A percentile compares a stretch with the other conserved stretches of the same genome.
Conservation (phyloP, 805 yeast species). For the Cyberlindnera suaveolens region DNA sequence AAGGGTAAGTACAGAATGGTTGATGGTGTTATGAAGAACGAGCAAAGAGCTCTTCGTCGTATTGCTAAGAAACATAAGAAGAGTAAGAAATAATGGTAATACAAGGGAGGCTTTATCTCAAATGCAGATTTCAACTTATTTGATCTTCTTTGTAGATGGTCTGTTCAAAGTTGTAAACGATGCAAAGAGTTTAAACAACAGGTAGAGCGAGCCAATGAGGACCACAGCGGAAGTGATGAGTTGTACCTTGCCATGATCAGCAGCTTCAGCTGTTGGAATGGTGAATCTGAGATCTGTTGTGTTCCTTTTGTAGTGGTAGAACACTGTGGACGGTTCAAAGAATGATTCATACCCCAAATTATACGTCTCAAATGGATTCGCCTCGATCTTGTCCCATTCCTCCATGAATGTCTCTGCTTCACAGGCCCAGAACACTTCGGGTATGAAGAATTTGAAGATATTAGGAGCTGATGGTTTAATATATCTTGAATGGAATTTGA, state of each 20-base stretch:
- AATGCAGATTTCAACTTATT: background rate
- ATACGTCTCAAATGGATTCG: slow-evolving; percentile 34
- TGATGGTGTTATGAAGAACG: slow-evolving; percentile 97
- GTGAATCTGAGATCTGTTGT: slow-evolving; percentile 15
- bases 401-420: slow-evolving; percentile 25
- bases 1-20: slow-evolving; percentile 99
- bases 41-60: slow-evolving; percentile 86
- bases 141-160: background rate
- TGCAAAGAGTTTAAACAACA: slow-evolving; percentile 23
- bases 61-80: slow-evolving; percentile 84
- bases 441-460: slow-evolving; percentile 26
- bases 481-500: slow-evolving; percentile 49
- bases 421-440: slow-evolving; percentile 47
- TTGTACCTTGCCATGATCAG: slow-evolving; percentile 28
- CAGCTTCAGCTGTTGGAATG: slow-evolving; percentile 38
- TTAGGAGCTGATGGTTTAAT: slow-evolving; percentile 29
- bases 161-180: background rate
- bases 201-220: slow-evolving; percentile 27
- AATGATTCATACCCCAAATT: slow-evolving; percentile 38
- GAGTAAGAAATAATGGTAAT: slow-evolving; percentile 46
- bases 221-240: slow-evolving; percentile 30
- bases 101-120: background rate
- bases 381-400: slow-evolving; percentile 18
- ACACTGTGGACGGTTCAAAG: slow-evolving; percentile 41
- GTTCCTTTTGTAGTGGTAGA: slow-evolving; percentile 27